These are phyloP conservation scores for Chaetomium sp. DNA, from an alignment of 2,329 filamentous ascomycete genomes.

Conservation along the genomic window DNA sequence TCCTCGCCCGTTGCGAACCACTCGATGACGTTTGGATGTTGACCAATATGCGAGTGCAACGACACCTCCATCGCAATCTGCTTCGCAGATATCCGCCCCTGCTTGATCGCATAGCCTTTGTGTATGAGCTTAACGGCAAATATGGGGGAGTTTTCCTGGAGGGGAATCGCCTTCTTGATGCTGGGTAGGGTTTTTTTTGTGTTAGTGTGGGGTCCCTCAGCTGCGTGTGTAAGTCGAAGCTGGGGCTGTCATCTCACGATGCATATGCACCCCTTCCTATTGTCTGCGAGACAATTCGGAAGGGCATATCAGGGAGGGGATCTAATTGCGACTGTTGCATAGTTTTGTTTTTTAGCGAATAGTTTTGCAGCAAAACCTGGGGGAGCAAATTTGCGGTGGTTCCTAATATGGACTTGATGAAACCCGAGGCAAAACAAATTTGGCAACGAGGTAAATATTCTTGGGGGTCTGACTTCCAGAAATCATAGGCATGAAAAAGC, in stretches of 20 bases:
- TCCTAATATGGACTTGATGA: not conserved
- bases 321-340: slow-evolving; percentile 79
- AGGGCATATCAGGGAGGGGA: slow-evolving; percentile 84
- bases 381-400: not conserved
- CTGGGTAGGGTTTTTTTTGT: slow-evolving; percentile 37
- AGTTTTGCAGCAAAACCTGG: not conserved
- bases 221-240: slow-evolving; percentile 11
- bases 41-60: slow-evolving; percentile 79
- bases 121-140: slow-evolving; percentile 99
- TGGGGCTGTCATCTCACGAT: slow-evolving; percentile 55
- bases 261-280: slow-evolving; percentile 96
- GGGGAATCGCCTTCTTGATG: slow-evolving; percentile 86
- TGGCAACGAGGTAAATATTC: not conserved
- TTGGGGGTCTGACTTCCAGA: not conserved
- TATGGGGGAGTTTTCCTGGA: slow-evolving; percentile 61
- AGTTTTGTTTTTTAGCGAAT: slow-evolving; percentile 19
- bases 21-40: slow-evolving; percentile 89
- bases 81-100: slow-evolving; percentile 81
- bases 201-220: slow-evolving; percentile 20
- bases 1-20: slow-evolving; percentile 89
- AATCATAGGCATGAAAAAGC: not conserved
- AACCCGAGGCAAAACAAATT: not conserved
- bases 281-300: slow-evolving; percentile 91
- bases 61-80: slow-evolving; percentile 90
- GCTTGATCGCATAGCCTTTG: slow-evolving; percentile 85